A percentile compares a stretch with the other conserved stretches of the same genome.
These are phyloP conservation scores for Exsudoporus frostii DNA, from an alignment of 768 basidiomycete genomes.

Conservation along the genomic window DNA sequence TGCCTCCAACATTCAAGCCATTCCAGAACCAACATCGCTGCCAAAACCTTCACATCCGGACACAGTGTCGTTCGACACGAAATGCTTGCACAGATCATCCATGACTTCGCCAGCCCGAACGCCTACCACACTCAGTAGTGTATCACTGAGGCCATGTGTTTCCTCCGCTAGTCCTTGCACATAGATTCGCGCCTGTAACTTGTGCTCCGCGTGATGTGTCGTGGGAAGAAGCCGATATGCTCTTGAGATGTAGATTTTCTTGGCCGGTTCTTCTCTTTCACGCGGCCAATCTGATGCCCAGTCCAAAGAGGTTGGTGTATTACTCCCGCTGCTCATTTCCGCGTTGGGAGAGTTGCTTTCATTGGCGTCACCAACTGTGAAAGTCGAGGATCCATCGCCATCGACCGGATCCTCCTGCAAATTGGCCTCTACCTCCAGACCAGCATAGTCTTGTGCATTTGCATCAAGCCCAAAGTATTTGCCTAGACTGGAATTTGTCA, in stretches of 20 bases:
- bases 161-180: constrained; percentile 37
- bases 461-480: constrained; percentile 35
- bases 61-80: constrained; percentile 1
- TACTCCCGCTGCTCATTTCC: constrained; percentile 5
- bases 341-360: not conserved
- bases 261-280: constrained; percentile 6
- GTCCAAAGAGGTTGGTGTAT: constrained; percentile 13
- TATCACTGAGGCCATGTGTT: constrained; percentile 41
- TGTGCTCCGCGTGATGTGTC: not conserved
- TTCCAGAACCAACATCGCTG: not conserved
- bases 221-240: constrained; percentile 41
- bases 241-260: constrained; percentile 35
- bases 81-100: constrained; percentile 30
- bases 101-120: constrained; percentile 46
- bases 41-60: constrained; percentile 4
- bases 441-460: not conserved
- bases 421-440: constrained; percentile 10
- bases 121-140: constrained; percentile 44
- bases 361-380: not conserved
- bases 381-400: not conserved
- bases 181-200: constrained; percentile 29
- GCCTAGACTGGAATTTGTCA: constrained; percentile 39
- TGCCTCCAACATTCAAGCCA: not conserved
- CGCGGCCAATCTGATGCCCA: constrained; percentile 21
- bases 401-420: not conserved